These are phyloP conservation scores for Aristolochia fimbriata DNA, from an alignment of 164 flowering plant genomes.

Conservation along the genomic window DNA sequence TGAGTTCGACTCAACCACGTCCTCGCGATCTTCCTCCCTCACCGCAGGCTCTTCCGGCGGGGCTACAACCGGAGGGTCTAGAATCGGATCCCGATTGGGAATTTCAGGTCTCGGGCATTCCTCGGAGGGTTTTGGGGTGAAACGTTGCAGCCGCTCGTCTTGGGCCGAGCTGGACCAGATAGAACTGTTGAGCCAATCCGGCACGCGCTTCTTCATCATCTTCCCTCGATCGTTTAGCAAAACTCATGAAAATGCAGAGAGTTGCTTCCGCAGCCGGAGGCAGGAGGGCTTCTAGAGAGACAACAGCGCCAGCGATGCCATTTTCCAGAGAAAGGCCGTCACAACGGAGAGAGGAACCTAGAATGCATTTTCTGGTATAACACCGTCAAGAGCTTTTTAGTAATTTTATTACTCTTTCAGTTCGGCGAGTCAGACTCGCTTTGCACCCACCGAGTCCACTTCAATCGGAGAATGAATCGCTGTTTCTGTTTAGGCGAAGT, in stretches of 20 bases:
- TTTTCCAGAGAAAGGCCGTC: not conserved
- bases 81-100: slow-evolving; percentile 10
- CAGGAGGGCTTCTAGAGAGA: too few relatives aligned
- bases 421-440: too few relatives aligned
- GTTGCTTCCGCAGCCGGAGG: too few relatives aligned
- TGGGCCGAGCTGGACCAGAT: slow-evolving; percentile 57
- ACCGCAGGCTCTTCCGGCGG: not conserved
- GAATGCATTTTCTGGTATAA: not conserved
- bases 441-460: too few relatives aligned
- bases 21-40: slow-evolving; percentile 10
- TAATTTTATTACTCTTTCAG: not conserved
- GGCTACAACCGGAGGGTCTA: slow-evolving; percentile 14
- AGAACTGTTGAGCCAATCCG: slow-evolving; percentile 91
- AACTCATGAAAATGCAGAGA: too few relatives aligned
- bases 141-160: slow-evolving; percentile 17
- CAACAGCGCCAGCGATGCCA: not conserved
- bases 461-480: too few relatives aligned
- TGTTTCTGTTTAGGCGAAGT: too few relatives aligned
- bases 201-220: slow-evolving; percentile 31
- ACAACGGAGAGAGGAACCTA: not conserved
- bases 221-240: not conserved
- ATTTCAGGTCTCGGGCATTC: slow-evolving; percentile 7
- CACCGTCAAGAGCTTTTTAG: not conserved
- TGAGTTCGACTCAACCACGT: slow-evolving; percentile 13
- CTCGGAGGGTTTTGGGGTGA: slow-evolving; percentile 6